Percentiles rank a stretch among this genome's conserved stretches.
phyloP scores from a whole-genome alignment of 2,329 filamentous ascomycete species.

The Byssochlamys sp. region DNA sequence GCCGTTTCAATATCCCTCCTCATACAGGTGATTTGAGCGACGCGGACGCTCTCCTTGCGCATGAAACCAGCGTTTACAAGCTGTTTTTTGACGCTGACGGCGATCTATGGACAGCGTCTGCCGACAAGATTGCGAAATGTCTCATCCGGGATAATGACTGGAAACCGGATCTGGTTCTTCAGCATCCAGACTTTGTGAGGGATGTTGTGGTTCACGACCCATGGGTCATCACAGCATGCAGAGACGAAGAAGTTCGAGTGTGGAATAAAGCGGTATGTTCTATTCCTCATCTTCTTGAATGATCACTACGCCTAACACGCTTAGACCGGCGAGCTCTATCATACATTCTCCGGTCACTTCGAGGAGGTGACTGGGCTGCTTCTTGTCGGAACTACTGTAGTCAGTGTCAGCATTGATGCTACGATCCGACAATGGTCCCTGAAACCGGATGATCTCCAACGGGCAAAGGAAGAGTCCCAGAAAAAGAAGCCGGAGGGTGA shows the following conservation, averaged over 20 bases:
- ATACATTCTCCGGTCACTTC: conserved; percentile 71
- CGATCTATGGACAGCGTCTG: conserved; percentile 86
- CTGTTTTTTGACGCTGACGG: conserved; percentile 62
- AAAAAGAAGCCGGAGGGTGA: conserved; percentile 37
- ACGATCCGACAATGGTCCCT: conserved; percentile 80
- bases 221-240: conserved; percentile 77
- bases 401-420: conserved; percentile 81
- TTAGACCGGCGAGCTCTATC: conserved; percentile 61
- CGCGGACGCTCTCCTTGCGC: conserved; percentile 59
- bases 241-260: conserved; percentile 83
- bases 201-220: conserved; percentile 62
- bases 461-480: conserved; percentile 42
- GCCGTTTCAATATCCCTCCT: conserved; percentile 45
- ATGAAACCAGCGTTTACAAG: conserved; percentile 84
- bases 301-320: neutral
- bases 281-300: neutral
- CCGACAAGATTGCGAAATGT: conserved; percentile 79
- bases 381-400: conserved; percentile 50
- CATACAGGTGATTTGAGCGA: conserved; percentile 40
- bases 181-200: conserved; percentile 82
- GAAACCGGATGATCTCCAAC: conserved; percentile 50
- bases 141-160: conserved; percentile 61
- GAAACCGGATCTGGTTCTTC: conserved; percentile 59
- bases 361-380: conserved; percentile 82
- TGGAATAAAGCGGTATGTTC: conserved; percentile 58